Evolutionary conservation across 176 grass and related monocot genomes (phyloP), one percentile per base, ranked within the genome.

Genomic region (Guadua angustifolia): DNA sequence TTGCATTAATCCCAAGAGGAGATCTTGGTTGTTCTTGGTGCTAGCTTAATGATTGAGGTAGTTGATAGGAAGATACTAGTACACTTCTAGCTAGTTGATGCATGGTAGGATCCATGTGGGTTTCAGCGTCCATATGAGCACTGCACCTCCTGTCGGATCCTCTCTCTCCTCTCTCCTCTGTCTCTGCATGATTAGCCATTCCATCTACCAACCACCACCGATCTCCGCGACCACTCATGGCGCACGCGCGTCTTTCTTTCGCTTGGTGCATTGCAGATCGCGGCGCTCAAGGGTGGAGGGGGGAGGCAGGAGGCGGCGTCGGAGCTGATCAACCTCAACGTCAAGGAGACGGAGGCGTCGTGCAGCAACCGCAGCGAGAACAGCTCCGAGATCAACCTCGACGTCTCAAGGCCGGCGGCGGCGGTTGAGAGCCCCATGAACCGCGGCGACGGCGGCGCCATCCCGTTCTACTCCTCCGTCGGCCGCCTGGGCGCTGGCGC

Each of bases 381-480:
- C 85, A 97, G 94, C 87, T 97, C 94, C 29, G 94, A 94, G 78
- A 94, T 94, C 85, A 97, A 97, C 87, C 86, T 97, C 57, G 94
- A 92, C 84, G 63, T 94, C 84, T 81, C 85, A 24, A 86, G 85
- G 77, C 47, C 71, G 2, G 53, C 74, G 19, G 21, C 65, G 6
- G 51, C 55, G 15, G 81, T 43, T 40, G 89, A 94, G 26, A 92
- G 87, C 66, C 80, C 86, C 24, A 58, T 84, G 40, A 78, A 84
- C 87, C 83, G 19, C 79, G 65, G 18, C 19, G 55, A 55, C 72
- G 73, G 29, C 22, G 62, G 66, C 60, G 45, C 32, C 3, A 51
- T 84, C 7, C 56, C 40, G 22, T 79, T 79, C 60, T 79, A 79
- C 77, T 16, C 70, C 70, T 83, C 75, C 7, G 9, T 78, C n/a